Percentiles rank a stretch among this genome's conserved stretches.
Conservation (phyloP, 2,329 filamentous ascomycete genomes). For the Paracamarosporium sp. region DNA sequence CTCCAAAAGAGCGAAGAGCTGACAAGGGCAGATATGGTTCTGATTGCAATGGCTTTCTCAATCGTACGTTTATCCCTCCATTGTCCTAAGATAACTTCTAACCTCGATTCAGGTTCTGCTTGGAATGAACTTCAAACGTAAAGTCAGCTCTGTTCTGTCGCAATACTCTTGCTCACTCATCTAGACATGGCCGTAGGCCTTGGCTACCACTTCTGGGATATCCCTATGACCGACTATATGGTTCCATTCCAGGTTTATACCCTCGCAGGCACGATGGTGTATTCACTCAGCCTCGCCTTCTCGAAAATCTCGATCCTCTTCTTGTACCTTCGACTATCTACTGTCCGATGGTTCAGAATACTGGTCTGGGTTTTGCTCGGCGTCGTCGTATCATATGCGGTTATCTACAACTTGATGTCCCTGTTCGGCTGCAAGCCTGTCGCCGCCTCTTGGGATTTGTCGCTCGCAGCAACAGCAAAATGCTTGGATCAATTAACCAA, state of each 20-base stretch:
- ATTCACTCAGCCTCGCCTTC: constrained; percentile 15
- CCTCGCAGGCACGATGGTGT: constrained; percentile 9
- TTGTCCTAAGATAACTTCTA: no score
- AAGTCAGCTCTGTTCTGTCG: not conserved
- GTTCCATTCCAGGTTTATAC: constrained; percentile 5
- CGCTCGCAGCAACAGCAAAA: not conserved
- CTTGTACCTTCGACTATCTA: constrained; percentile 9
- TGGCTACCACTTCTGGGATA: constrained; percentile 16
- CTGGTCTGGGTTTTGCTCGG: constrained; percentile 5
- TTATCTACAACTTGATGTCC: constrained; percentile 12
- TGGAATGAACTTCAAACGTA: constrained; percentile 2
- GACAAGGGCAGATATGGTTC: constrained; percentile 3
- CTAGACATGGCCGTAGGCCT: constrained; percentile 11
- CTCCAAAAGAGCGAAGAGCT: not conserved
- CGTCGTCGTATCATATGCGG: constrained; percentile 5
- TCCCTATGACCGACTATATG: constrained; percentile 3
- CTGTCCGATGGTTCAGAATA: constrained; percentile 11
- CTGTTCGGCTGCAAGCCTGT: constrained; percentile 9
- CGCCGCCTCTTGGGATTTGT: constrained; percentile 10
- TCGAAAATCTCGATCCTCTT: constrained; percentile 15
- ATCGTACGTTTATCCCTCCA: no score
- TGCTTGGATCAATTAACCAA: constrained; percentile 12
- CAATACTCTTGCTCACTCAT: not conserved
- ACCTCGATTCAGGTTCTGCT: no score
- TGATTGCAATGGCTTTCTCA: constrained; percentile 1